These are phyloP conservation scores for Chlamydomonas incerta DNA, from an alignment of 139 green algal species.

Conservation along the genomic window DNA sequence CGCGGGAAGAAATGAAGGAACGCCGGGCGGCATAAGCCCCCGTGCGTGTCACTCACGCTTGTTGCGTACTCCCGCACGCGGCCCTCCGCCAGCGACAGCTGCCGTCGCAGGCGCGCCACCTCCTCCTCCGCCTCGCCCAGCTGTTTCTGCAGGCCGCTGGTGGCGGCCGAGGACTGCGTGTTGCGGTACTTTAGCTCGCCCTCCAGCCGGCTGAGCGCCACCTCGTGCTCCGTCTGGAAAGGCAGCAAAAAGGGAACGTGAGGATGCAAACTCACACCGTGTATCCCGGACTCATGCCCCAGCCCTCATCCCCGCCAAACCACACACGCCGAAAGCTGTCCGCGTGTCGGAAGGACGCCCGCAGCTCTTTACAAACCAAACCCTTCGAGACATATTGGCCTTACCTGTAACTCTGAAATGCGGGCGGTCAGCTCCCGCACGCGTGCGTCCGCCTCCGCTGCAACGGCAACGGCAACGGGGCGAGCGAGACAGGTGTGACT, in stretches of 20 bases:
- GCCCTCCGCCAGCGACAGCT: neutral
- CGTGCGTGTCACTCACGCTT: too few relatives aligned
- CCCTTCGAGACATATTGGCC: too few relatives aligned
- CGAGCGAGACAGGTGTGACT: neutral
- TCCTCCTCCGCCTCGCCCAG: constrained; percentile 11
- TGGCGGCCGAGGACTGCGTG: constrained; percentile 8
- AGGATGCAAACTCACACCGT: too few relatives aligned
- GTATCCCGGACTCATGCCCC: too few relatives aligned
- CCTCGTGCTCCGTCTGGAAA: constrained; percentile 9
- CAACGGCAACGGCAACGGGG: neutral
- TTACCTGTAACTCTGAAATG: neutral
- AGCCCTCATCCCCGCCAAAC: too few relatives aligned
- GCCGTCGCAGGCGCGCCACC: neutral
- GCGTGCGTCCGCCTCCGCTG: neutral
- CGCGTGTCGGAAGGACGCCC: too few relatives aligned
- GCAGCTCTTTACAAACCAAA: too few relatives aligned
- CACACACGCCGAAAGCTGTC: too few relatives aligned
- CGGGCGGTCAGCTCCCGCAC: neutral
- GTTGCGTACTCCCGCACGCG: neutral
- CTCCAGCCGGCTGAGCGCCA: constrained; percentile 12
- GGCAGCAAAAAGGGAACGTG: too few relatives aligned
- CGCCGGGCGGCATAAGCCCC: too few relatives aligned
- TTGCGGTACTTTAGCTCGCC: constrained; percentile 21
- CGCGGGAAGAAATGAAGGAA: too few relatives aligned
- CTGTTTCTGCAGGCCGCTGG: neutral